Conservation (phyloP, 345 rosid genomes). For the Hibiscus syriacus region DNA sequence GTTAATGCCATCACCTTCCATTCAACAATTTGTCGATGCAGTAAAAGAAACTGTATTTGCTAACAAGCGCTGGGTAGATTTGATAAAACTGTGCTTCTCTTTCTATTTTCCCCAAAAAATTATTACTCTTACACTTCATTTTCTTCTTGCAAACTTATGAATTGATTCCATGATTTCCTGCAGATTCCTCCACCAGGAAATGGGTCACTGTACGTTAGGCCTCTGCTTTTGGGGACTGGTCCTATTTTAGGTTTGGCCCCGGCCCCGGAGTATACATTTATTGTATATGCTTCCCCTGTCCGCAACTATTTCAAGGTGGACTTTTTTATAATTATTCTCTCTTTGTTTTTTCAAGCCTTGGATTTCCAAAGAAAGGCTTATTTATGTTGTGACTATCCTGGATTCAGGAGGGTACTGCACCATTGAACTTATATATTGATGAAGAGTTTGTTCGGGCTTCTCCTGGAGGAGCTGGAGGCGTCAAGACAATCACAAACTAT, state of each 20-base stretch:
- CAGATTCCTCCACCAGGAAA: constrained; percentile 84
- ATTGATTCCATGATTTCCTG: neutral
- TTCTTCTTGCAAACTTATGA: neutral
- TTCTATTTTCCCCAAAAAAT: neutral
- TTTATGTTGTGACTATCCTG: constrained; percentile 6
- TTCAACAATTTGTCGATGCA: constrained; percentile 61
- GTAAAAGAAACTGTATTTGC: constrained; percentile 61
- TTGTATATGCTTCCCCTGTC: no score
- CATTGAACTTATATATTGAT: constrained; percentile 52
- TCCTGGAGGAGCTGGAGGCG: constrained; percentile 73
- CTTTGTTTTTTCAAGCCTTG: no score
- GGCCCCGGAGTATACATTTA: no score
- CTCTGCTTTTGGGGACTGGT: no score
- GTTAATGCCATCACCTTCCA: constrained; percentile 80
- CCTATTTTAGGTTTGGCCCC: no score
- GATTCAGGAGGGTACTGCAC: constrained; percentile 41
- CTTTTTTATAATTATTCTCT: no score
- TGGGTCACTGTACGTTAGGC: constrained; percentile 66
- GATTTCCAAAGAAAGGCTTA: constrained; percentile 13
- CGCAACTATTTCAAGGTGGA: no score
- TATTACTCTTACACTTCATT: neutral
- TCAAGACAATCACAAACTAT: constrained; percentile 57
- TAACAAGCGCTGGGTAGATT: constrained; percentile 74
- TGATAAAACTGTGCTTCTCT: neutral
- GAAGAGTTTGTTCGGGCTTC: no score